Base-by-base conservation (phyloP, 768 basidiomycete genomes). In the Phaffia australis region DNA sequence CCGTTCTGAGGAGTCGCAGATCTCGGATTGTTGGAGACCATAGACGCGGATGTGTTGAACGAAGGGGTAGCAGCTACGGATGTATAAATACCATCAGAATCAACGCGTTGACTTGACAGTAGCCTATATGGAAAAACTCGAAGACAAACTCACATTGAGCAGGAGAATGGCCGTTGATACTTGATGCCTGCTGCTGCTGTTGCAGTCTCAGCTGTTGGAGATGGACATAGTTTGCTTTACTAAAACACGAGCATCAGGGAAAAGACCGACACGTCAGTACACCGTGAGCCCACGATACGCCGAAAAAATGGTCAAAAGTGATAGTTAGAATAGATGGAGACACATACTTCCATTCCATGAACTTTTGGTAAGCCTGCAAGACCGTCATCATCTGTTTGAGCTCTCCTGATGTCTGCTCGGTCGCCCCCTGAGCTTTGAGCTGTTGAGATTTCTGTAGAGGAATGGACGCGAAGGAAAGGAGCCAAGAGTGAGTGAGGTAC, bases 341-440 rank as follows among this genome's bases (percentile, higher is more conserved):
- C 9, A 62, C 60, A 46, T 46, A 63, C 60, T 49, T 63, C 66
- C 66, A 63, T 15, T 68, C 60, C 14, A 49, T 19, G 19, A 61
- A 42, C 35, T 59, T 56, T 15, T 76, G 75, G 54, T 80, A 68
- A 8, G 70, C 71, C 5, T 73, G 71, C 49, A 84, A 71, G 69
- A 79, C 74, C 30, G 76, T 74, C 58, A 78, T 70, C 56, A 83
- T 74, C 64, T 72, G 75, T 7, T 75, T 78, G 27, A 83, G 75
- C 63, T 83, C 83, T 27, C 70, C 74, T 11, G 75, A 78, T 1
- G 77, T 78, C 57, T 82, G 79, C n/a, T 78, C 74, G 15, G 81
- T 80, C 66, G 74, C 75, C 16, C 83, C 83, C 49, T 77, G 74
- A n/a, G 71, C 71, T 50, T 76, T 79, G 42, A 83, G 78, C 49